Evolutionary conservation across 2,329 filamentous ascomycete genomes (phyloP).

Genomic region (Claviceps sp.): DNA sequence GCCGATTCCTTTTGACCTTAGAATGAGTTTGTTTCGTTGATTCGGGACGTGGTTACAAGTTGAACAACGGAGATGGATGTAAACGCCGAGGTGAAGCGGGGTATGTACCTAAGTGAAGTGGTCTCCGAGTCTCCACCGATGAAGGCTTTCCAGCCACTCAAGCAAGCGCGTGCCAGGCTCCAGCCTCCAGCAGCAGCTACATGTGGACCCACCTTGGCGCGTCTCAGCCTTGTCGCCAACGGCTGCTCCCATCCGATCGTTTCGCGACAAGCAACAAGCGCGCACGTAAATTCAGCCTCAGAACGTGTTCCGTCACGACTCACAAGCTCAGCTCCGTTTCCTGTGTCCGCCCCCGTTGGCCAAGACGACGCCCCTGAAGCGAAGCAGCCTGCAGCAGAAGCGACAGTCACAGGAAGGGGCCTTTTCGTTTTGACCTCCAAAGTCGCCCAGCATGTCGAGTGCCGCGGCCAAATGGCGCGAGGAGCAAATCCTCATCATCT

Average conservation of each 20-base stretch:
- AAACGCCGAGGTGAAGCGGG: too few relatives aligned
- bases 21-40: too few relatives aligned
- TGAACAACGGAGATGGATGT: too few relatives aligned
- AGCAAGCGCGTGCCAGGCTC: not conserved
- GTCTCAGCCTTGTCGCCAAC: not conserved
- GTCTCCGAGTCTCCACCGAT: too few relatives aligned
- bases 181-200: too few relatives aligned
- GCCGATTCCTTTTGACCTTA: too few relatives aligned
- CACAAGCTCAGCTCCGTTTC: too few relatives aligned
- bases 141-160: not conserved
- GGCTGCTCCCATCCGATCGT: not conserved
- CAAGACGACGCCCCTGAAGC: not conserved
- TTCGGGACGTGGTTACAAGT: too few relatives aligned
- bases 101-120: too few relatives aligned
- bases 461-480: constrained; percentile 48
- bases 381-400: not conserved
- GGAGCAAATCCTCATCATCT: constrained; percentile 57
- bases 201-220: not conserved
- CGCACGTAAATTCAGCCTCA: not conserved
- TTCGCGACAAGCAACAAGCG: not conserved
- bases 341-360: too few relatives aligned
- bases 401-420: not conserved
- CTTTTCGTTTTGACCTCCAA: not conserved
- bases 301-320: too few relatives aligned
- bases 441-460: constrained; percentile 33